These are phyloP conservation scores for barrel medic (Medicago truncatula) DNA, from an alignment of 306 rosid genomes.

Conservation along the genomic window MtrunA17r5.0-ANR NC_053042.1:47536001-47536500, in stretches of 20 bases:
- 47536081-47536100: neutral
- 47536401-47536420: conserved; percentile 39
- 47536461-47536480: conserved; percentile 26
- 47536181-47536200: conserved; percentile 13
- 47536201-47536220: conserved; percentile 33
- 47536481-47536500: conserved; percentile 1
- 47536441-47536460: conserved; percentile 31
- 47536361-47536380: conserved; percentile 32
- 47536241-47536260: conserved; percentile 27
- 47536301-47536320: conserved; percentile 48
- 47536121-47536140: conserved; percentile 29
- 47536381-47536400: conserved; percentile 27
- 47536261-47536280: conserved; percentile 38
- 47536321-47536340: conserved; percentile 53
- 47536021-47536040: neutral
- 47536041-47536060: neutral
- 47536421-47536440: conserved; percentile 11
- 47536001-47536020: neutral
- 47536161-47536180: conserved; percentile 28
- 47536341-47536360: conserved; percentile 42
- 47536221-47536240: conserved; percentile 22
- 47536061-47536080: neutral
- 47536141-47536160: conserved; percentile 51
- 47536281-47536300: conserved; percentile 50
- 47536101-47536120: neutral